Conservation (phyloP, 2,329 filamentous ascomycete species). For the Ilyonectria mors-panacis region DNA sequence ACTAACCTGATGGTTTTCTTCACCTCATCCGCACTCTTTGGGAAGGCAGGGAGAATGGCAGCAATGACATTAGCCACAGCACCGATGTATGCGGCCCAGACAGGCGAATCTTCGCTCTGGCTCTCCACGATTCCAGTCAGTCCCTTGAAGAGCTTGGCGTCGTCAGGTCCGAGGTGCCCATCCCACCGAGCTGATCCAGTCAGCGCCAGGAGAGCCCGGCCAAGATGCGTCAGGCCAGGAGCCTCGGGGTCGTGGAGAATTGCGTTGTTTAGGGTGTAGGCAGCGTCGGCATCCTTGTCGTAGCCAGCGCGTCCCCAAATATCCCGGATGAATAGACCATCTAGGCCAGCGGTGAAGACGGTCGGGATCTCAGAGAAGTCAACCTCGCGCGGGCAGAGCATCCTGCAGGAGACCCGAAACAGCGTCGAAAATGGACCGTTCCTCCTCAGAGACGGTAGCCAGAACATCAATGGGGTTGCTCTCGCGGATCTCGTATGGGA, state of each 20-base stretch:
- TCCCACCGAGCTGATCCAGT: slow-evolving; percentile 83
- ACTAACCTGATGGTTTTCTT: slow-evolving; percentile 58
- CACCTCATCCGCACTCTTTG: slow-evolving; percentile 54
- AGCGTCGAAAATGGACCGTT: slow-evolving; percentile 53
- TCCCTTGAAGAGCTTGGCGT: slow-evolving; percentile 59
- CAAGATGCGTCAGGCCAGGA: slow-evolving; percentile 81
- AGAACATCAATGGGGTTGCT: slow-evolving; percentile 73
- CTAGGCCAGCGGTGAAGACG: slow-evolving; percentile 60
- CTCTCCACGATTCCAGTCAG: slow-evolving; percentile 60
- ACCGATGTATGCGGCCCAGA: slow-evolving; percentile 70
- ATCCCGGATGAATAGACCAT: slow-evolving; percentile 62
- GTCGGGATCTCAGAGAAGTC: slow-evolving; percentile 56
- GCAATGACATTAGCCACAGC: slow-evolving; percentile 62
- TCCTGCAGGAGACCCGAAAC: slow-evolving; percentile 56
- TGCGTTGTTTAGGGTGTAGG: slow-evolving; percentile 80
- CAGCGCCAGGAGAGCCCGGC: slow-evolving; percentile 79
- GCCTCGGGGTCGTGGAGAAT: slow-evolving; percentile 77
- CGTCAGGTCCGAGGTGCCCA: slow-evolving; percentile 67
- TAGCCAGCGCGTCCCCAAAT: slow-evolving; percentile 68
- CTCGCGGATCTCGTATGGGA: slow-evolving; percentile 72
- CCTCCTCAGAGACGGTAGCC: slow-evolving; percentile 42
- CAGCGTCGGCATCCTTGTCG: slow-evolving; percentile 69
- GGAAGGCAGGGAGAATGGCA: slow-evolving; percentile 59
- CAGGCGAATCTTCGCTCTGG: slow-evolving; percentile 57
- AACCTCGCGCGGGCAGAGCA: slow-evolving; percentile 59